Evolutionary conservation across 2,329 filamentous ascomycete genomes (phyloP).

Genomic region (Fusarium nematophilum): DNA sequence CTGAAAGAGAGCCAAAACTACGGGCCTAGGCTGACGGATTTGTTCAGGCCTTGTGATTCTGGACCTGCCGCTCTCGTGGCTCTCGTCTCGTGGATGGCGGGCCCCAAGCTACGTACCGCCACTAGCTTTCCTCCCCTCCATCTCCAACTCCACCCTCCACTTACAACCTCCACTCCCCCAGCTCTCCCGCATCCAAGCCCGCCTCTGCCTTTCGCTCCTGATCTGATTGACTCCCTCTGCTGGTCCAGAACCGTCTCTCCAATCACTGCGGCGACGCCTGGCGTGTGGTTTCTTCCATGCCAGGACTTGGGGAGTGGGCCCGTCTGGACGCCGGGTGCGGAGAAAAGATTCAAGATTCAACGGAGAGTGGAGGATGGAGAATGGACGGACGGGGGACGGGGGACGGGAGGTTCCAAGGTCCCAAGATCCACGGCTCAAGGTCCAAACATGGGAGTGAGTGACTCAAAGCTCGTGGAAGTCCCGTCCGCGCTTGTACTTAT

Average conservation of each 20-base stretch:
- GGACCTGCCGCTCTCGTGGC: not conserved
- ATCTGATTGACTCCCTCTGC: not conserved
- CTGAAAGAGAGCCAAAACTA: conserved; percentile 1
- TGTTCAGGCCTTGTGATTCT: conserved; percentile 7
- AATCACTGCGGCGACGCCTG: conserved; percentile 17
- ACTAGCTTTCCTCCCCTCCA: conserved; percentile 18
- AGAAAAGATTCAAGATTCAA: too few relatives aligned
- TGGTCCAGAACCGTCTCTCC: conserved; percentile 2
- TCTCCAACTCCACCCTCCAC: conserved; percentile 11
- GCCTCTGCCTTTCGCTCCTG: not conserved
- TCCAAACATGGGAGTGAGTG: conserved; percentile 23
- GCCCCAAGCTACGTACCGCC: not conserved
- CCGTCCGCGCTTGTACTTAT: conserved; percentile 41
- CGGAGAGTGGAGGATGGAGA: conserved; percentile 28
- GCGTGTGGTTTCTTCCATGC: not conserved
- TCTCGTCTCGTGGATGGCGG: conserved; percentile 17
- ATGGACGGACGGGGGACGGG: conserved; percentile 31
- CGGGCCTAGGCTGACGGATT: conserved; percentile 6
- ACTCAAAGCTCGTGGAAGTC: conserved; percentile 31
- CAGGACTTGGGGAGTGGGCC: not conserved
- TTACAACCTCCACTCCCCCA: conserved; percentile 34
- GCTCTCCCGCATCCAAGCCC: conserved; percentile 20
- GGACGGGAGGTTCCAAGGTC: conserved; percentile 14
- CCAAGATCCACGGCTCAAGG: conserved; percentile 6
- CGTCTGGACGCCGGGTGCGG: conserved; percentile 26